Base-by-base conservation (phyloP, 1,284 basidiomycete genomes). In the Sanghuangporus sanghuang region DNA sequence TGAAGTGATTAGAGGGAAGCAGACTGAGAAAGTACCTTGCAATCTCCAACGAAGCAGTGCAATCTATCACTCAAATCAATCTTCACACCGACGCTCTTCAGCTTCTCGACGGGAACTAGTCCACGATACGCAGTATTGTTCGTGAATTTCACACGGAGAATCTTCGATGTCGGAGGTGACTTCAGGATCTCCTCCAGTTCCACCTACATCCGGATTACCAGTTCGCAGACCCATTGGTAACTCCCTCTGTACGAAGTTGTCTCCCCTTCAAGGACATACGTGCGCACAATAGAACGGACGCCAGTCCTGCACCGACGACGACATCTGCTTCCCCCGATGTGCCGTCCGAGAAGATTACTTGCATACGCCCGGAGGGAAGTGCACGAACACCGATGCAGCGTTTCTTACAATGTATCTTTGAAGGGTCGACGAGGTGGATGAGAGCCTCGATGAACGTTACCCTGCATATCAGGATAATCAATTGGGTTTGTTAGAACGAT, bases 241-340 rank as follows among this genome's bases (percentile, higher is more conserved):
- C 21, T 27, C 27, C 16, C 11, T 61, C 62, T 5, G 27, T 32
- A n/a, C 0, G 5, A 32, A 23, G 68, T 67, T 9, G 67, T 68
- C 23, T 68, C 64, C 2, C 63, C 65, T n/a, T 69, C 69, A 14
- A 72, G 72, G 5, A 75, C 73, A 42, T 73, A 74, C 38, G 67
- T 66, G 49, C 83, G 79, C 27, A 79, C 73, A 1, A 69, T 67
- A 64, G 83, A 85, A 68, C 75, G 79, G 61, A 85, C 78, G 0
- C 84, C 84, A 67, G n/a, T n/a, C 85, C 84, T 1, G 82, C 79
- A 11, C 82, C 83, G 58, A 85, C 74, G 23, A 85, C 76, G 8
- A 85, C 69, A 63, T 85, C 82, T 3, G 82, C 73, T 66, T 79
- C 77, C 64, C 79, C 72, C 0, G 72, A 74, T 11, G 78, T 77